A percentile compares a stretch with the other conserved stretches of the same genome.
phyloP scores from a whole-genome alignment of 495 filamentous ascomycete genomes.

The Evansstolkia leycettana region DNA sequence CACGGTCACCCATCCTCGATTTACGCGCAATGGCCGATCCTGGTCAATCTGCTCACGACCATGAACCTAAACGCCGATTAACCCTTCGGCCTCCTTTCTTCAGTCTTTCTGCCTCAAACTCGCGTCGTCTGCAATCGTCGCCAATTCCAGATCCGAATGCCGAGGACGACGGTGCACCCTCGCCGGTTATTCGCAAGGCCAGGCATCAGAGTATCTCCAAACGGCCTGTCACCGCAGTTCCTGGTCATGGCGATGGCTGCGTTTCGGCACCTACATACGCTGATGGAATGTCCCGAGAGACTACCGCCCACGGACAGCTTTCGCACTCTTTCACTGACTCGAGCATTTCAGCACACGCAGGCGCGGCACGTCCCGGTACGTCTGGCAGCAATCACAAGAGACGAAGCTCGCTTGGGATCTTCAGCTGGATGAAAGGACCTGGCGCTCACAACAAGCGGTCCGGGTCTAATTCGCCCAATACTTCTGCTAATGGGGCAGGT shows the following conservation, averaged over 20 bases:
- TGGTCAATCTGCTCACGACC: slow-evolving; percentile 9
- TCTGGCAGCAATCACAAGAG: slow-evolving; percentile 27
- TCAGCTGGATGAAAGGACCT: slow-evolving; percentile 33
- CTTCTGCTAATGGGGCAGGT: not conserved
- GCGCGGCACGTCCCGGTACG: slow-evolving; percentile 15
- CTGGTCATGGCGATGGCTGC: slow-evolving; percentile 2
- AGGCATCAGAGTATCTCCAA: slow-evolving; percentile 5
- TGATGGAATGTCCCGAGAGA: slow-evolving; percentile 1
- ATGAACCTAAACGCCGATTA: slow-evolving; percentile 17
- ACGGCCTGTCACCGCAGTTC: not conserved
- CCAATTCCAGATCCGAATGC: slow-evolving; percentile 15
- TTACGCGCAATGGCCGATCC: slow-evolving; percentile 10
- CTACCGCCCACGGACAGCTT: slow-evolving; percentile 4
- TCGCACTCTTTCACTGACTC: slow-evolving; percentile 20
- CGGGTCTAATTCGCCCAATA: slow-evolving; percentile 3
- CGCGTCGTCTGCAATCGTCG: slow-evolving; percentile 17
- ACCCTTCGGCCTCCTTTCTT: slow-evolving; percentile 28
- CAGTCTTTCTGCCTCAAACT: slow-evolving; percentile 10
- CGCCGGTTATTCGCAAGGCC: slow-evolving; percentile 25
- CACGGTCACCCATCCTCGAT: slow-evolving; percentile 23
- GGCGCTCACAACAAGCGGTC: slow-evolving; percentile 14
- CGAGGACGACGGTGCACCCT: slow-evolving; percentile 21
- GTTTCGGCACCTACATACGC: slow-evolving; percentile 7
- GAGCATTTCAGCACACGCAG: slow-evolving; percentile 1
- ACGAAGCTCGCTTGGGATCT: slow-evolving; percentile 27